A percentile compares a stretch with the other conserved stretches of the same genome.
phyloP scores from a whole-genome alignment of 306 rosid genomes.

The Morella rubra region DNA sequence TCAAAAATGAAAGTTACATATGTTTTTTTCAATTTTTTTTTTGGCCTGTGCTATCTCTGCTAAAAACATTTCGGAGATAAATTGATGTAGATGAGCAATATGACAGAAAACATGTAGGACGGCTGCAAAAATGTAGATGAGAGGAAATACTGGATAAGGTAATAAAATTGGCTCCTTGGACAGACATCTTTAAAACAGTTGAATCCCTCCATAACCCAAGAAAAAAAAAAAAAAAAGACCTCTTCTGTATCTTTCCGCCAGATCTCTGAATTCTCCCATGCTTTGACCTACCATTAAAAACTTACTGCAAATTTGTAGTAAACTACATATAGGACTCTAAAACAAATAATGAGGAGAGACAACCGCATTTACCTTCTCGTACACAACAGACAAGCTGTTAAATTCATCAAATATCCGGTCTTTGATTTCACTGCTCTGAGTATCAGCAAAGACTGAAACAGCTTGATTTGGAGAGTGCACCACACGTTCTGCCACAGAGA shows the following conservation, averaged over 20 bases:
- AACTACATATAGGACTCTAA: not conserved
- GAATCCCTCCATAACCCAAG: not conserved
- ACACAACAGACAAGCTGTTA: constrained; percentile 92
- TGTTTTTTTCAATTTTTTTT: no score
- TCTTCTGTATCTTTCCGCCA: not conserved
- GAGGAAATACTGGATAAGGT: not conserved
- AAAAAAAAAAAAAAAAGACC: not conserved
- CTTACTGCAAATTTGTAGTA: not conserved
- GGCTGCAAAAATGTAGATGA: no score
- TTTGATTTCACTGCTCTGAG: constrained; percentile 96
- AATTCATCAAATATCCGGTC: constrained; percentile 98
- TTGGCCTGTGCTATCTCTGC: no score
- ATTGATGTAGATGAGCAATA: no score
- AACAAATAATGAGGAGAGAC: constrained; percentile 13
- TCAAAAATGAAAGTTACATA: no score
- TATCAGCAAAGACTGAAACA: constrained; percentile 98
- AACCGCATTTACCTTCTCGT: constrained; percentile 66
- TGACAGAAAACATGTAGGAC: no score
- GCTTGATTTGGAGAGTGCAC: constrained; percentile 99
- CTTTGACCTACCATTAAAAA: not conserved
- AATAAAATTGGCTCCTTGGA: no score
- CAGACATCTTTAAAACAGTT: not conserved
- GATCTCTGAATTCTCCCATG: constrained; percentile 4
- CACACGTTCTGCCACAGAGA: constrained; percentile 77
- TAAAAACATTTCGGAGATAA: no score